Evolutionary conservation across 768 basidiomycete species (phyloP).

Genomic region (Suillus discolor): DNA sequence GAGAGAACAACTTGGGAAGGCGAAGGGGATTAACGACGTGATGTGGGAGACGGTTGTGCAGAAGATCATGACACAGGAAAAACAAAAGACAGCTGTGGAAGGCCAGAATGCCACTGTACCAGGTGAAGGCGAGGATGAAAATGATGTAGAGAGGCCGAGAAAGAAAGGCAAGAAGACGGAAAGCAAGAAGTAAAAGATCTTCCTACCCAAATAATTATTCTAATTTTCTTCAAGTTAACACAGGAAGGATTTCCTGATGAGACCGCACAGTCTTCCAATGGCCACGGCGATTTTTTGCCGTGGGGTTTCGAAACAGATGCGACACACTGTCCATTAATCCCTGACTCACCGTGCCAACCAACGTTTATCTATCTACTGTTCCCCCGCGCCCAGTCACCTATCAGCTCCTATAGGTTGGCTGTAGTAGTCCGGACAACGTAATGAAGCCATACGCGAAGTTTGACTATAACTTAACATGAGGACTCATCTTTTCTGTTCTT

Average conservation of each 20-base stretch:
- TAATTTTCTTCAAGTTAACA: not conserved
- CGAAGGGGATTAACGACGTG: slow-evolving; percentile 88
- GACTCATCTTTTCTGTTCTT: no score
- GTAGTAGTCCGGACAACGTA: no score
- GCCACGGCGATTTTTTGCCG: no score
- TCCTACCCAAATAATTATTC: not conserved
- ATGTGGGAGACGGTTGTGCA: slow-evolving; percentile 93
- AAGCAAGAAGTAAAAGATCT: not conserved
- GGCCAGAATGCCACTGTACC: not conserved
- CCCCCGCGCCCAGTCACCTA: no score
- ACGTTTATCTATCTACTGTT: no score
- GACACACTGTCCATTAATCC: no score
- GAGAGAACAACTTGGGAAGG: slow-evolving; percentile 72
- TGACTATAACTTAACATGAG: slow-evolving; percentile 16
- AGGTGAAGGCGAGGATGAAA: not conserved
- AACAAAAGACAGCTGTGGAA: slow-evolving; percentile 22
- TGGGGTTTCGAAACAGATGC: no score
- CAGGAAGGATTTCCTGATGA: not conserved
- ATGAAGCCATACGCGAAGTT: slow-evolving; percentile 13
- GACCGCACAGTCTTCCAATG: not conserved
- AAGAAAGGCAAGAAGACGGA: slow-evolving; percentile 1
- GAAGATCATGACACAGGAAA: slow-evolving; percentile 47
- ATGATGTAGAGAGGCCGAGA: not conserved
- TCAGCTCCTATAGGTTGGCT: no score
- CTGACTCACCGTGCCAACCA: no score